phyloP scores from a whole-genome alignment of 352 stramenopile species.

The Globisporangium echinulatum region DNA sequence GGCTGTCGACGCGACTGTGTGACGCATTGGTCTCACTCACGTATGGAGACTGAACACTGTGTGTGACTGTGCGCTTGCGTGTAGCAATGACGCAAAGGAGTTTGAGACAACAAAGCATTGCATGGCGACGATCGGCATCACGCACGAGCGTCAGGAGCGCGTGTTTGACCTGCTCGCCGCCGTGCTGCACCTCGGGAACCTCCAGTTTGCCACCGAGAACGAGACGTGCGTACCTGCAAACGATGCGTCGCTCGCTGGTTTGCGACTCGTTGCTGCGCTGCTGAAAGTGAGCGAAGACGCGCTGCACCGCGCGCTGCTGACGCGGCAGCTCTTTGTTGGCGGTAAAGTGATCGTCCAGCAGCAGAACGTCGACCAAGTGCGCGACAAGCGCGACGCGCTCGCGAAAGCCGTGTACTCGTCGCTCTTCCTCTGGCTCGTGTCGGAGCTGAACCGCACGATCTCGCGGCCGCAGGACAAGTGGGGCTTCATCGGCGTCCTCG shows the following conservation, averaged over 20 bases:
- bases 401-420: conserved; percentile 93
- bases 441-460: conserved; percentile 87
- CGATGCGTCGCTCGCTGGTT: conserved; percentile 32
- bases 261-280: conserved; percentile 66
- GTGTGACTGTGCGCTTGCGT: too few relatives aligned
- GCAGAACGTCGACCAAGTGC: conserved; percentile 83
- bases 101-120: conserved; percentile 80
- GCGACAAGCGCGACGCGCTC: conserved; percentile 84
- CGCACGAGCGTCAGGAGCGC: conserved; percentile 60
- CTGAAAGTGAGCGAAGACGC: conserved; percentile 74
- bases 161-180: conserved; percentile 86
- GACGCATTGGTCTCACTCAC: neutral
- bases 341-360: conserved; percentile 88
- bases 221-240: conserved; percentile 60
- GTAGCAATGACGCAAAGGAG: conserved; percentile 62
- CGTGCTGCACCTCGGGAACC: conserved; percentile 84
- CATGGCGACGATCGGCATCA: conserved; percentile 87
- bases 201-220: conserved; percentile 82
- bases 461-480: conserved; percentile 73
- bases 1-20: too few relatives aligned
- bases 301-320: conserved; percentile 68
- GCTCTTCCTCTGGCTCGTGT: conserved; percentile 89
- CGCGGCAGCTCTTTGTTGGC: conserved; percentile 80
- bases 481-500: conserved; percentile 93
- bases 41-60: neutral